Evolutionary conservation across 106 monocot species (phyloP).

Genomic region (Apostasia shenzhenica): DNA sequence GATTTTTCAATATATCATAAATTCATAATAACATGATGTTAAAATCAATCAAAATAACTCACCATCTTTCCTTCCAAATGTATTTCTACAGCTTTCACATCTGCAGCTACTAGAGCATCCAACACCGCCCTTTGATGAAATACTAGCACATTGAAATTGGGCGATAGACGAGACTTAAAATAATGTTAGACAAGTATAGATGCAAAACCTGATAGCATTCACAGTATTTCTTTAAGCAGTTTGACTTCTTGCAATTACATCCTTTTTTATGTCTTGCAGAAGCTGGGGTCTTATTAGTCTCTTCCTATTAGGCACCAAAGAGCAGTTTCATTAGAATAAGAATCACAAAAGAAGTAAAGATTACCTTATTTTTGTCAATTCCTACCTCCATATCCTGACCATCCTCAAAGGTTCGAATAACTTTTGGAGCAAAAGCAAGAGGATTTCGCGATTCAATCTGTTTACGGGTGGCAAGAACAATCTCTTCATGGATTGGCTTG

Average conservation of each 20-base stretch:
- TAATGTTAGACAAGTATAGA: slow-evolving; percentile 4
- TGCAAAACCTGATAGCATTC: slow-evolving; percentile 91
- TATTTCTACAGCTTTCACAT: slow-evolving; percentile 28
- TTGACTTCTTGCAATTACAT: slow-evolving; percentile 97
- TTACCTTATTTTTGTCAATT: background rate
- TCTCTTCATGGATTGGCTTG: slow-evolving; percentile 87
- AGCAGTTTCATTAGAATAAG: background rate
- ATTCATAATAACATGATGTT: no score
- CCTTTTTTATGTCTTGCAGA: slow-evolving; percentile 96
- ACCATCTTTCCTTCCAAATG: slow-evolving; percentile 27
- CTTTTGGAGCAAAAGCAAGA: slow-evolving; percentile 99
- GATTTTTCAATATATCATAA: no score
- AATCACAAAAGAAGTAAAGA: background rate
- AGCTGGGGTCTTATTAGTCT: slow-evolving; percentile 86
- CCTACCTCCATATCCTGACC: slow-evolving; percentile 45
- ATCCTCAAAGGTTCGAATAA: slow-evolving; percentile 49
- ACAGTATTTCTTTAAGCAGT: slow-evolving; percentile 96
- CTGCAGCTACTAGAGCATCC: slow-evolving; percentile 28
- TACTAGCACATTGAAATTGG: slow-evolving; percentile 2
- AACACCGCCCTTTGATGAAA: slow-evolving; percentile 18
- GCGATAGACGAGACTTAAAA: background rate
- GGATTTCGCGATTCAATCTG: slow-evolving; percentile 97
- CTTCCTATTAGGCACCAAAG: slow-evolving; percentile 37
- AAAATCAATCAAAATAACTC: background rate
- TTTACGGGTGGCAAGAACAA: slow-evolving; percentile 82